Base-by-base conservation (phyloP, 768 basidiomycete genomes). In the Leucocoprinus birnbaumii region DNA sequence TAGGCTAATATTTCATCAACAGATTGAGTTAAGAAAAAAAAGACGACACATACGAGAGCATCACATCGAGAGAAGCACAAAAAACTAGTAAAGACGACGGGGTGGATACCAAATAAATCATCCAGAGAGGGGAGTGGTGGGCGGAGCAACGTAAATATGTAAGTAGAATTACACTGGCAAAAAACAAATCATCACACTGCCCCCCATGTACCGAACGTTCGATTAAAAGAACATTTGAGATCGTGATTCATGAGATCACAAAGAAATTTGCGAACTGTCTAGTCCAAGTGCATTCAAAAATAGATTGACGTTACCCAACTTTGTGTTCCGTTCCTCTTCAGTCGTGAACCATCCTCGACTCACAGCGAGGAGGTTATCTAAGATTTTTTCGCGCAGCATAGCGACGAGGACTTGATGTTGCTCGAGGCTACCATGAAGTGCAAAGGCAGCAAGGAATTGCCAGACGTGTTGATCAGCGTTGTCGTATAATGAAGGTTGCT, bases 241-340 rank as follows among this genome's bases (percentile, higher is more conserved):
- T n/a, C n/a, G n/a, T n/a, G n/a, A n/a, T n/a, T n/a, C n/a, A n/a
- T 5, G 31, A 31, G 11, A 63, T 75, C 71, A 80, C 71, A 80
- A 64, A 70, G 82, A 75, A 62, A 90, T 89, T 71, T 88, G 87
- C 65, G 87, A 89, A 62, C 77, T 78, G 62, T 79, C 77, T 69
- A 79, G 62, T 48, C 88, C 87, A 53, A 93, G 74, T 41, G 91
- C 90, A 66, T 90, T 86, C 66, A 93, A 72, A 68, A 93, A 91
- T 57, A 96, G 76, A 73, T 99, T 94, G 63, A 98, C 93, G 71
- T 98, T 98, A 51, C 85, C 85, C 61, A 97, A 74, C 73, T 91
- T 93, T 62, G 86, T 82, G 55, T 79, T 75, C 59, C 86, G 78
- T 58, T 89, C 86, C 52, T 88, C 86, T 69, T 91, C 87, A 60